phyloP scores from a whole-genome alignment of 176 grass and related monocot genomes.

The Echinochloa phyllopogon region DNA sequence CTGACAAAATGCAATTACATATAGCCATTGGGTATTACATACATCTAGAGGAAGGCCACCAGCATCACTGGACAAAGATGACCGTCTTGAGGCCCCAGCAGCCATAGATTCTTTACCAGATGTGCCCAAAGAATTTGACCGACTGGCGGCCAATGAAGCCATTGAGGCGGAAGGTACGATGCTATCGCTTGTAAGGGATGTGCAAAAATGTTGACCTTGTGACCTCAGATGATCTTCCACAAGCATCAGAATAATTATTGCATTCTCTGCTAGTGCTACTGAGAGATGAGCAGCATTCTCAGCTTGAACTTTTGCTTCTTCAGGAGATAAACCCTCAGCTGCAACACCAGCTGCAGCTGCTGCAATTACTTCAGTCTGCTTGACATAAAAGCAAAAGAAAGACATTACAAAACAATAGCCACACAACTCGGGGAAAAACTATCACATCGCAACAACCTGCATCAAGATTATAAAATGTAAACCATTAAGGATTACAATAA shows the following conservation, averaged over 20 bases:
- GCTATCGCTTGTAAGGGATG: constrained; percentile 52
- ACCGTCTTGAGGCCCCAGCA: constrained; percentile 46
- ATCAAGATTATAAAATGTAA: constrained; percentile 25
- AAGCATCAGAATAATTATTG: constrained; percentile 96
- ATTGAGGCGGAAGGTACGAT: constrained; percentile 52
- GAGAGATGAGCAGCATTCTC: constrained; percentile 97
- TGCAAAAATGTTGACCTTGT: constrained; percentile 82
- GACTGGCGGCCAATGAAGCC: constrained; percentile 62
- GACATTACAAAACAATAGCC: constrained; percentile 23
- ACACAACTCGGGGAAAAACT: background rate
- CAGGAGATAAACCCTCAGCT: constrained; percentile 90
- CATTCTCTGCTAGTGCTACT: constrained; percentile 96
- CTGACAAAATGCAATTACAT: constrained; percentile 22
- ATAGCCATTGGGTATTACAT: constrained; percentile 43
- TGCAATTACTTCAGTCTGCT: constrained; percentile 98
- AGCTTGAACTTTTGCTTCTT: constrained; percentile 90
- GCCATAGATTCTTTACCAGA: constrained; percentile 60
- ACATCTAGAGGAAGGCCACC: constrained; percentile 93
- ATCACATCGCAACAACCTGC: constrained; percentile 7
- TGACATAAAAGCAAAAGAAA: constrained; percentile 40
- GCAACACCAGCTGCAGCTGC: constrained; percentile 98
- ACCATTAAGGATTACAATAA: constrained; percentile 7
- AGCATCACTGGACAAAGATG: constrained; percentile 82
- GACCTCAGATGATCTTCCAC: constrained; percentile 97
- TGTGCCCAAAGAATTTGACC: constrained; percentile 71